Evolutionary conservation across 495 filamentous ascomycete genomes (phyloP).

Genomic region (Aspergillus sclerotiicarbonarius): DNA sequence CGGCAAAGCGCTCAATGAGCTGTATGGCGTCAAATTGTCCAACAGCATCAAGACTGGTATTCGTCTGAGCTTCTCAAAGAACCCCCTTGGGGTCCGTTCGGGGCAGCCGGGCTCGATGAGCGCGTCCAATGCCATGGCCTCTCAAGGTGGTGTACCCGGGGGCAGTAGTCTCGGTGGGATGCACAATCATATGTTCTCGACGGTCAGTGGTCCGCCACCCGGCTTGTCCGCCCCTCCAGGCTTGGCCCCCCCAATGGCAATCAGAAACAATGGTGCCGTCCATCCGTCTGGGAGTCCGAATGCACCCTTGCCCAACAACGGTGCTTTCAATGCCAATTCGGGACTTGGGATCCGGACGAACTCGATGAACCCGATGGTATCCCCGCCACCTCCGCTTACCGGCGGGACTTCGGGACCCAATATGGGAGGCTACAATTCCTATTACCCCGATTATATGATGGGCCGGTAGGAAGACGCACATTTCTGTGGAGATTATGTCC

Average conservation of each 20-base stretch:
- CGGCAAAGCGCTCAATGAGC: conserved; percentile 86
- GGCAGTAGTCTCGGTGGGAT: conserved; percentile 55
- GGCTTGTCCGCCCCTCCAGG: conserved; percentile 70
- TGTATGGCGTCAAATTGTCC: conserved; percentile 84
- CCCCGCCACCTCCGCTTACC: conserved; percentile 33
- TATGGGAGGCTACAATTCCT: conserved; percentile 44
- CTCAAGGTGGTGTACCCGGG: conserved; percentile 46
- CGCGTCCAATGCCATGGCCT: conserved; percentile 47
- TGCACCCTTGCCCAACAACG: conserved; percentile 35
- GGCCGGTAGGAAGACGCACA: conserved; percentile 43
- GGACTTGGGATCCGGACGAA: conserved; percentile 46
- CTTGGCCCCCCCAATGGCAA: conserved; percentile 43
- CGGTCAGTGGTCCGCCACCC: conserved; percentile 72
- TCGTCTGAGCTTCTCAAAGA: conserved; percentile 97
- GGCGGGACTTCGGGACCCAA: conserved; percentile 38
- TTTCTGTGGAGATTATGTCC: conserved; percentile 38
- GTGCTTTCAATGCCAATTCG: conserved; percentile 41
- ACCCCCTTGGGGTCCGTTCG: conserved; percentile 88
- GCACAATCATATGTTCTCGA: conserved; percentile 61
- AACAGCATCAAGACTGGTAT: conserved; percentile 97
- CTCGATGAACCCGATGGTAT: conserved; percentile 43
- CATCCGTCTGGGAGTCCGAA: conserved; percentile 35
- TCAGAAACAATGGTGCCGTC: conserved; percentile 37
- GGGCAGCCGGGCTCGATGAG: conserved; percentile 61
- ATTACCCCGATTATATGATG: conserved; percentile 62